Base-by-base conservation (phyloP, 78 protist genomes). In the Dictyostelium brefeldianum region DNA sequence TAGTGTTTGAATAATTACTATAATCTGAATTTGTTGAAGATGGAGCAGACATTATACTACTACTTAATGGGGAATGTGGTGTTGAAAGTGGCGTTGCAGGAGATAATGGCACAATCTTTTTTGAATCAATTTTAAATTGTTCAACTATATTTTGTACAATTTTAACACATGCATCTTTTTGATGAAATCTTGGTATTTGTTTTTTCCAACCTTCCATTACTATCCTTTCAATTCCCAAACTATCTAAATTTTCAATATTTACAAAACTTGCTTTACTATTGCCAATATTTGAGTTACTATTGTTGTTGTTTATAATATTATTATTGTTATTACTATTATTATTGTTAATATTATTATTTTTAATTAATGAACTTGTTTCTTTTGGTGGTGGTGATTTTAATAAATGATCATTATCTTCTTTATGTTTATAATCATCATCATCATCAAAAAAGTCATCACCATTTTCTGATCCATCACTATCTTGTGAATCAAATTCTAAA, bases 171-270 rank as follows among this genome's bases (percentile, higher is more conserved):
- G 84, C 81, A 29, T 87, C 93, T 25, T 53, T 62, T 77, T 87
- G 93, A 65, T 87, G 93, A 17, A 48, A 64, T 65, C 93, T 75
- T 10, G 93, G 93, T 17, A 62, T 80, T 22, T 41, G 12, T 25
- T 64, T 27, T 46, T 41, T 62, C 87, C 87, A 80, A 80, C 78
- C 75, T 47, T 80, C 87, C 59, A 80, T 62, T 9, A 80, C 75
- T 62, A 80, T 62, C 14, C 64, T 62, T 50, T 80, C 87, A 46
- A 62, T 62, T 29, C 53, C 3, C 22, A 36, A 12, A 22, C 73
- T 18, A 25, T 80, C 51, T 62, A 78, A n/a, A 20, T 22, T 31
- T 78, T 78, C 71, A 31, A 78, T 78, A 56, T 78, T 27, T 36
- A 78, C 70, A 78, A 77, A 50, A 22, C 18, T 50, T 78, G 29